Conservation (phyloP, 2,329 filamentous ascomycete species). For the Colletotrichum musicola region DNA sequence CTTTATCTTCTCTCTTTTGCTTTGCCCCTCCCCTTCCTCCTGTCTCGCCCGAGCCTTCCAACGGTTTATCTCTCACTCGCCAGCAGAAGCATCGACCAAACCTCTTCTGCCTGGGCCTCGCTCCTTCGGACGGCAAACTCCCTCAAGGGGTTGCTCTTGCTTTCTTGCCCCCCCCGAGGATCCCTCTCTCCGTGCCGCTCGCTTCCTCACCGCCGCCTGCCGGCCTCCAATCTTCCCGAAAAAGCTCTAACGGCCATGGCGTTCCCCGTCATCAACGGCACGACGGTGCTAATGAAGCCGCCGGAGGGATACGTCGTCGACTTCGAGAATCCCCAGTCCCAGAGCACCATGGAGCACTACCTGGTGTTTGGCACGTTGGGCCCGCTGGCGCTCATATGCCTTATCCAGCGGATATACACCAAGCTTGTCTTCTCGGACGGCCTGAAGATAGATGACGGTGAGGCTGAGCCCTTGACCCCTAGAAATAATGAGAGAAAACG, state of each 20-base stretch:
- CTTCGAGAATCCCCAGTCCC: conserved; percentile 48
- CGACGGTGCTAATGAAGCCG: conserved; percentile 43
- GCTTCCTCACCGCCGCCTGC: background rate
- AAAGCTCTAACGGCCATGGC: background rate
- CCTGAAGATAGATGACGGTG: conserved; percentile 38
- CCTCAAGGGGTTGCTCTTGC: background rate
- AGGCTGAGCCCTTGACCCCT: background rate
- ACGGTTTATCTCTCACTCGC: background rate
- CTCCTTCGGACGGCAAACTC: background rate
- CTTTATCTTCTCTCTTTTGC: background rate
- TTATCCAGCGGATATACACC: conserved; percentile 47
- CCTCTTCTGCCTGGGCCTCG: background rate
- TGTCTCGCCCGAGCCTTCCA: background rate
- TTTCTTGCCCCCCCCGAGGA: background rate
- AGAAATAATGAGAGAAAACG: background rate
- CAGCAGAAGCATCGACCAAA: background rate
- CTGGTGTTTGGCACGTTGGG: conserved; percentile 45
- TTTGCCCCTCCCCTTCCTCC: too few species aligned
- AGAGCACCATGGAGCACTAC: conserved; percentile 43
- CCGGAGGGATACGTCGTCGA: conserved; percentile 50
- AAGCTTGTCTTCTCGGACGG: conserved; percentile 37
- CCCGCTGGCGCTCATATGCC: conserved; percentile 42
- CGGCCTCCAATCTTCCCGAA: background rate
- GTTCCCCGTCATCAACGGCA: conserved; percentile 44
- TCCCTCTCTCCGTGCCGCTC: background rate